Conservation (phyloP, 2,329 filamentous ascomycete genomes). For the Trichophyton simii region DNA sequence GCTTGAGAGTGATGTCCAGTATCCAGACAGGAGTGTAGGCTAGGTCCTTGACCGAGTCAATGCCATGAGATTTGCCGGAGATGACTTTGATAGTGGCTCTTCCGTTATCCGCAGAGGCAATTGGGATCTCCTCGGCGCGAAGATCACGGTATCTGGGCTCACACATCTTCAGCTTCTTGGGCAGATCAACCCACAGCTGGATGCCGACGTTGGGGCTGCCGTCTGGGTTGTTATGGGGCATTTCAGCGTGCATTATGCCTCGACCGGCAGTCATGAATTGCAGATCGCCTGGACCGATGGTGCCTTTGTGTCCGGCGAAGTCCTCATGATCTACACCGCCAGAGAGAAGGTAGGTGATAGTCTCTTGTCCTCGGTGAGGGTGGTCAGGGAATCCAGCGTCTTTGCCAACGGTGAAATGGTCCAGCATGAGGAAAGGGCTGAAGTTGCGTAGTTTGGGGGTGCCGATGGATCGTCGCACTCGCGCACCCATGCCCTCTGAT, state of each 20-base stretch:
- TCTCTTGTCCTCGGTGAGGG: conserved; percentile 69
- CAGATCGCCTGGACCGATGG: conserved; percentile 73
- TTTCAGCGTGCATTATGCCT: conserved; percentile 91
- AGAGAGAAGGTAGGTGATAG: conserved; percentile 77
- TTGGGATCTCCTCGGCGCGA: conserved; percentile 63
- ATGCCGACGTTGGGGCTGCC: conserved; percentile 70
- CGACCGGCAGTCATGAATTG: conserved; percentile 96
- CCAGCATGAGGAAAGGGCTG: conserved; percentile 89
- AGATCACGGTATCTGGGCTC: conserved; percentile 89
- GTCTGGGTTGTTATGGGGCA: conserved; percentile 69
- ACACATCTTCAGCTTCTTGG: conserved; percentile 66
- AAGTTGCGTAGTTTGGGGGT: conserved; percentile 73
- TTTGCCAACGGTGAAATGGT: conserved; percentile 71
- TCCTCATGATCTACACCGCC: conserved; percentile 87
- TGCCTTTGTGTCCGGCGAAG: conserved; percentile 74
- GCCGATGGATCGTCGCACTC: conserved; percentile 76
- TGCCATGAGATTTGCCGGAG: conserved; percentile 67
- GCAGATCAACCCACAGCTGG: conserved; percentile 86
- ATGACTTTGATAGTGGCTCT: conserved; percentile 81
- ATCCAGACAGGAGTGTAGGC: conserved; percentile 98
- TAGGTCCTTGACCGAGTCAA: conserved; percentile 77
- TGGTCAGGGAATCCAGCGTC: conserved; percentile 88
- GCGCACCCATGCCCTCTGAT: conserved; percentile 74
- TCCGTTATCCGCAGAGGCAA: conserved; percentile 56
- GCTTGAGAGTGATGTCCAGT: conserved; percentile 66